Evolutionary conservation across 495 filamentous ascomycete species (phyloP).

Genomic region (Cudoniella acicularis): DNA sequence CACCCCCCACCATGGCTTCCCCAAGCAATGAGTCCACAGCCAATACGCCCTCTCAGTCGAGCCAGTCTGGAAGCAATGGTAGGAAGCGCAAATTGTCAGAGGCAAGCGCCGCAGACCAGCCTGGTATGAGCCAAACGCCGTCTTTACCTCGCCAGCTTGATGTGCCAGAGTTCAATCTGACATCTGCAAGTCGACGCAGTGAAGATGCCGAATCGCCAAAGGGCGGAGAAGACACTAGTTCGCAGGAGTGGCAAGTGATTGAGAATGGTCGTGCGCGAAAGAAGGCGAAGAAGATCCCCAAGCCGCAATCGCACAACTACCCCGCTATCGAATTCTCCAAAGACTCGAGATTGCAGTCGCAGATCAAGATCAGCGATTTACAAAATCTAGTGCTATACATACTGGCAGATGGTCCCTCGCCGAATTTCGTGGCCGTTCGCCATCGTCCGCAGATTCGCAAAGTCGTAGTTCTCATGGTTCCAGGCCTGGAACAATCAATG

Average conservation of each 20-base stretch:
- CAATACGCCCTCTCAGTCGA: not conserved
- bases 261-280: constrained; percentile 42
- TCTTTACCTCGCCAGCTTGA: constrained; percentile 20
- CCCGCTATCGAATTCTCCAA: constrained; percentile 68
- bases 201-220: constrained; percentile 12
- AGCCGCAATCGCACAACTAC: constrained; percentile 55
- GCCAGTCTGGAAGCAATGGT: constrained; percentile 7
- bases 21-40: not conserved
- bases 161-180: constrained; percentile 30
- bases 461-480: constrained; percentile 90
- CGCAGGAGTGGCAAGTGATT: constrained; percentile 45
- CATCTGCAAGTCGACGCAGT: constrained; percentile 15
- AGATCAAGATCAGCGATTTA: constrained; percentile 73
- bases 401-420: constrained; percentile 75
- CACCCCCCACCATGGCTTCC: constrained; percentile 6
- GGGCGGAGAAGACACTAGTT: constrained; percentile 29
- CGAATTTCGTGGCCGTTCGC: constrained; percentile 82
- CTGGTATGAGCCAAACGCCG: constrained; percentile 9
- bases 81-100: constrained; percentile 23
- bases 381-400: constrained; percentile 84
- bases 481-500: constrained; percentile 85
- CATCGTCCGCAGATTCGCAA: constrained; percentile 74
- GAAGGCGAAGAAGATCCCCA: constrained; percentile 58
- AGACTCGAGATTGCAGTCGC: constrained; percentile 61
- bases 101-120: not conserved